Conservation (phyloP, 2,329 filamentous ascomycete species). For the Cladobotryum protrusum region DNA sequence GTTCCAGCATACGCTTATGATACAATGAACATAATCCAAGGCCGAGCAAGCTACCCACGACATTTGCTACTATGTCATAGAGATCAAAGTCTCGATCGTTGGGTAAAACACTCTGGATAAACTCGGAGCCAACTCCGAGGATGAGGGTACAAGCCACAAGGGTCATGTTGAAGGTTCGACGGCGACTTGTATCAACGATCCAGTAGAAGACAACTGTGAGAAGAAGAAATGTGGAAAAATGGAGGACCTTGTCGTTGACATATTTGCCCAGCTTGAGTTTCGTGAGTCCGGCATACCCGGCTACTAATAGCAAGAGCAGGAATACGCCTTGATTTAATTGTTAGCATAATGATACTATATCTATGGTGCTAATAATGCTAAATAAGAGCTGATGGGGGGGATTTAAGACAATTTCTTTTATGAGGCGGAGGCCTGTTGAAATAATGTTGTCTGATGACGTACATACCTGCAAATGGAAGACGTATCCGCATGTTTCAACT, state of each 20-base stretch:
- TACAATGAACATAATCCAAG: slow-evolving; percentile 81
- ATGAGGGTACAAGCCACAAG: slow-evolving; percentile 69
- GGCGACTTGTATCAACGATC: slow-evolving; percentile 85
- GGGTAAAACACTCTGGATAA: slow-evolving; percentile 68
- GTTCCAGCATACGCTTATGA: slow-evolving; percentile 90
- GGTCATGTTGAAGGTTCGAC: slow-evolving; percentile 78
- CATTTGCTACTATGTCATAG: slow-evolving; percentile 82
- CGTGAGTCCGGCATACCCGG: slow-evolving; percentile 75
- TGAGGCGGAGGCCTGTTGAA: background rate
- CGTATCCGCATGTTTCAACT: slow-evolving; percentile 66
- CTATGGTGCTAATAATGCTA: background rate
- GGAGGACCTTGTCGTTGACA: slow-evolving; percentile 86
- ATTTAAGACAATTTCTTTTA: background rate
- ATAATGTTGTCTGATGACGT: slow-evolving; percentile 7
- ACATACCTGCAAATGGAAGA: slow-evolving; percentile 77
- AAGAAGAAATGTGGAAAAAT: slow-evolving; percentile 82
- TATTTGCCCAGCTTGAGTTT: slow-evolving; percentile 47
- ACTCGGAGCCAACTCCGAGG: slow-evolving; percentile 67
- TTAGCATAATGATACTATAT: background rate
- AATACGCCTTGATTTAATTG: slow-evolving; percentile 52
- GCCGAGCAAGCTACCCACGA: slow-evolving; percentile 67
- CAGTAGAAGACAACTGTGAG: slow-evolving; percentile 91
- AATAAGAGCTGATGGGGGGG: background rate
- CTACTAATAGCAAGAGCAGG: slow-evolving; percentile 62
- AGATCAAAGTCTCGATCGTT: slow-evolving; percentile 68